Percentiles rank a stretch among this genome's conserved stretches.
These are phyloP conservation scores for Fusarium verticillioides DNA, from an alignment of 2,329 filamentous ascomycete species.

Conservation along the genomic window DNA sequence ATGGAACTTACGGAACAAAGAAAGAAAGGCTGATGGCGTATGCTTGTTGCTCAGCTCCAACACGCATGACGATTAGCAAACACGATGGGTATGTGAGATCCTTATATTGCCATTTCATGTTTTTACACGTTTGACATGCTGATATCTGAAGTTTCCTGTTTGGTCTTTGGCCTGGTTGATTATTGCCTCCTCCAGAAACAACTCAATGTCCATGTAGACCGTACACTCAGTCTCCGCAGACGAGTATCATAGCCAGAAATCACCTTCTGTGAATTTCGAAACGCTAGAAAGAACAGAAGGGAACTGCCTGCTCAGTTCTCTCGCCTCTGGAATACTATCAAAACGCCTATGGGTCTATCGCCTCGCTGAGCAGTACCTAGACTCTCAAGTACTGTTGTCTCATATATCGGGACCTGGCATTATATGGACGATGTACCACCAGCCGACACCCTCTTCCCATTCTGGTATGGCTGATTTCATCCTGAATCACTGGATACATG, in stretches of 20 bases:
- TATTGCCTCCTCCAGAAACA: background rate
- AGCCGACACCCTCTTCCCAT: accelerated
- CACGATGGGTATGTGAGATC: background rate
- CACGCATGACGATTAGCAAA: too few species aligned
- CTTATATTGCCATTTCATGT: accelerated
- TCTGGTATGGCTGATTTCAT: too few species aligned
- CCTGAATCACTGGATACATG: background rate
- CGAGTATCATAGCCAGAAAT: background rate
- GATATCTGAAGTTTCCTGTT: background rate
- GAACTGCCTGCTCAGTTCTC: accelerated
- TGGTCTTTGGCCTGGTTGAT: background rate
- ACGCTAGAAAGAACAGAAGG: accelerated
- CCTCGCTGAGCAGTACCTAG: accelerated
- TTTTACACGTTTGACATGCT: background rate
- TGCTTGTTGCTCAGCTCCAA: background rate
- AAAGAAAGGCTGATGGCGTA: too few species aligned
- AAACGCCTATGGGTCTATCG: accelerated
- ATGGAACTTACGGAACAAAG: background rate
- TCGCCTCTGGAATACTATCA: accelerated
- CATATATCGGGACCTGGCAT: background rate
- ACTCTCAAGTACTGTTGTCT: background rate
- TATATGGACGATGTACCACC: background rate
- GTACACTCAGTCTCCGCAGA: background rate
- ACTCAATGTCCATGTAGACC: background rate
- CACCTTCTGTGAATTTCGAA: too few species aligned